Conservation (phyloP, 2,329 filamentous ascomycete genomes). For the Pseudocercospora macadamiae region DNA sequence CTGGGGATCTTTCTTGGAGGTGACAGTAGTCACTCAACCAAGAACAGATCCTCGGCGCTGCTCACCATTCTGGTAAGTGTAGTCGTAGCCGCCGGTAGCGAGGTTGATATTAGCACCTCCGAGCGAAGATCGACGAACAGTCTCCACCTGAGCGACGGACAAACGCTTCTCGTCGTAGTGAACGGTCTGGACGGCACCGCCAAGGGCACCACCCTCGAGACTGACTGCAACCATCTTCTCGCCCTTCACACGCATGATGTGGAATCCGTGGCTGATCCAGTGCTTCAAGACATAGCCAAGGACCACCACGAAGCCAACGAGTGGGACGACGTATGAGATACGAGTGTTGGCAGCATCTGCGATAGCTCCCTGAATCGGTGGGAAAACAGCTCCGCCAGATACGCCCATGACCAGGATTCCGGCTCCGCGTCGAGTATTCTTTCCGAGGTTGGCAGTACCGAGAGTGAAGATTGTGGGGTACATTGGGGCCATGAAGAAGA, state of each 20-base stretch:
- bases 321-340: conserved; percentile 50
- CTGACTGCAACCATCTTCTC: conserved; percentile 34
- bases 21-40: neutral
- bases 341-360: conserved; percentile 45
- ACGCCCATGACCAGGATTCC: conserved; percentile 47
- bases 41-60: neutral
- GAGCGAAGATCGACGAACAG: conserved; percentile 32
- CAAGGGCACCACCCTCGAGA: conserved; percentile 37
- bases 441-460: conserved; percentile 44
- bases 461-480: conserved; percentile 46
- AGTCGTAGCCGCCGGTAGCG: conserved; percentile 32
- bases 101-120: conserved; percentile 32
- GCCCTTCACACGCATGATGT: conserved; percentile 39
- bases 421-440: conserved; percentile 44
- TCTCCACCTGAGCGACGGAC: conserved; percentile 32
- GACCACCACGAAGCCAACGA: conserved; percentile 48
- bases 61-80: neutral
- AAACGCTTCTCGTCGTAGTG: conserved; percentile 41
- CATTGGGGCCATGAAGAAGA: conserved; percentile 45
- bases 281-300: conserved; percentile 39
- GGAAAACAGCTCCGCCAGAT: conserved; percentile 39
- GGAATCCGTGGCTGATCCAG: conserved; percentile 39
- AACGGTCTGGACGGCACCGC: conserved; percentile 38
- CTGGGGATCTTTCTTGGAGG: too few species aligned
- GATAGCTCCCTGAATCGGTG: conserved; percentile 43